These are phyloP conservation scores for Pseudoscleropodium purum DNA, from an alignment of 225 moss, liverwort and hornwort species.

Conservation along the genomic window DNA sequence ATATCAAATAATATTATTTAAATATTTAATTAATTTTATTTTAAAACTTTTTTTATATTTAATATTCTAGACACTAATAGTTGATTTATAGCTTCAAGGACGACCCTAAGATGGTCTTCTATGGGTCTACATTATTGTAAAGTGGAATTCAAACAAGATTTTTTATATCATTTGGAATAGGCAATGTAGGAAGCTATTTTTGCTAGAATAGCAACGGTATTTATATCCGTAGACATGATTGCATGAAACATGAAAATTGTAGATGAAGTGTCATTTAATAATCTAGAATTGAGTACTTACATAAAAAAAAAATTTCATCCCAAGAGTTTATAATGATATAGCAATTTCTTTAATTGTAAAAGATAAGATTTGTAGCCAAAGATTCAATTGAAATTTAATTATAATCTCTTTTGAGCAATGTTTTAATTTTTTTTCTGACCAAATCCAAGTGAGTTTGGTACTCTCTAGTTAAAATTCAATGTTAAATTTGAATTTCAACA, in stretches of 20 bases:
- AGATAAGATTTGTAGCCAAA: background rate
- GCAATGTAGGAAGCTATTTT: fast-evolving
- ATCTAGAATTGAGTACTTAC: background rate
- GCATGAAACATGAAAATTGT: background rate
- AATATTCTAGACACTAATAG: too few relatives aligned
- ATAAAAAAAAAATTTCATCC: background rate
- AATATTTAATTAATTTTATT: too few relatives aligned
- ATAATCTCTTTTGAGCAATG: background rate
- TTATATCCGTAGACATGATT: background rate
- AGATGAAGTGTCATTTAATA: fast-evolving
- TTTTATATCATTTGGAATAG: background rate
- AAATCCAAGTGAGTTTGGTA: too few relatives aligned
- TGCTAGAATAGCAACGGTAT: background rate
- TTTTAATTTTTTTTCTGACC: background rate
- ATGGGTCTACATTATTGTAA: too few relatives aligned
- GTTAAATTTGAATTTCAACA: background rate
- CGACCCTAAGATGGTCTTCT: too few relatives aligned
- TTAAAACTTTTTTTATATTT: too few relatives aligned
- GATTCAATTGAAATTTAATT: background rate
- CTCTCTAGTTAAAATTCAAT: background rate
- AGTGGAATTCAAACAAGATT: background rate
- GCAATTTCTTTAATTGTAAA: background rate
- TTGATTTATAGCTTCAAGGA: too few relatives aligned
- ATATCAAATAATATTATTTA: too few relatives aligned
- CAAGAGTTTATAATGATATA: background rate